Evolutionary conservation across 805 yeast genomes (phyloP).

Genomic region (Yueomyces sp.): DNA sequence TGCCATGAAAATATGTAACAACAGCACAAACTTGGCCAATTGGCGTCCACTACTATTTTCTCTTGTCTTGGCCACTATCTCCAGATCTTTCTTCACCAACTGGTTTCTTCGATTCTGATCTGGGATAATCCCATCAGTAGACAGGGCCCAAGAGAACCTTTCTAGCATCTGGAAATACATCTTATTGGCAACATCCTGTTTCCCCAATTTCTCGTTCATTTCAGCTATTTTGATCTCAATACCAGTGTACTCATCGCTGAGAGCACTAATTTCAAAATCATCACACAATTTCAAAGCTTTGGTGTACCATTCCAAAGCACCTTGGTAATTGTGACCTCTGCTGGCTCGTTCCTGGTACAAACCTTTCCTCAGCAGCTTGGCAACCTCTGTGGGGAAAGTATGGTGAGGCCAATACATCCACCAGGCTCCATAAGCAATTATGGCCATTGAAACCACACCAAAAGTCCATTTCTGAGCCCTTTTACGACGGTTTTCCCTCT

Average conservation of each 20-base stretch:
- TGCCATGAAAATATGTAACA: constrained; percentile 46
- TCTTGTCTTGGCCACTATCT: constrained; percentile 49
- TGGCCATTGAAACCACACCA: background rate
- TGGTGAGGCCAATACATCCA: constrained; percentile 52
- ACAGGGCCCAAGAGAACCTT: constrained; percentile 32
- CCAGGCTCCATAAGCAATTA: constrained; percentile 10
- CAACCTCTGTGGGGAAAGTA: constrained; percentile 56
- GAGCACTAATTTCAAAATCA: constrained; percentile 33
- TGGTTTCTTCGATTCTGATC: constrained; percentile 24
- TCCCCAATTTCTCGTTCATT: constrained; percentile 61
- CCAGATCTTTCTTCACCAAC: constrained; percentile 49
- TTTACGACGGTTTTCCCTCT: too few species aligned
- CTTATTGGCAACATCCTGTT: constrained; percentile 45
- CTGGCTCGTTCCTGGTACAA: constrained; percentile 69
- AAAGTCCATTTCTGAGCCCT: too few species aligned
- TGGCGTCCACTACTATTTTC: constrained; percentile 40
- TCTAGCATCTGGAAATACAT: constrained; percentile 52
- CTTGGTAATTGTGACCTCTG: constrained; percentile 27
- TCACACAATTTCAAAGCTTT: constrained; percentile 59
- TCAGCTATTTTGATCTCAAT: constrained; percentile 74
- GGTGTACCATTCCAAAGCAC: constrained; percentile 57
- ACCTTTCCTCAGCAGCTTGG: constrained; percentile 56
- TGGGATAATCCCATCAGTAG: background rate
- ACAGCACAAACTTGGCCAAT: background rate
- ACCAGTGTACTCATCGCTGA: constrained; percentile 75